phyloP scores from a whole-genome alignment of 2,329 filamentous ascomycete species.

The Ophiostoma tasmaniense region DNA sequence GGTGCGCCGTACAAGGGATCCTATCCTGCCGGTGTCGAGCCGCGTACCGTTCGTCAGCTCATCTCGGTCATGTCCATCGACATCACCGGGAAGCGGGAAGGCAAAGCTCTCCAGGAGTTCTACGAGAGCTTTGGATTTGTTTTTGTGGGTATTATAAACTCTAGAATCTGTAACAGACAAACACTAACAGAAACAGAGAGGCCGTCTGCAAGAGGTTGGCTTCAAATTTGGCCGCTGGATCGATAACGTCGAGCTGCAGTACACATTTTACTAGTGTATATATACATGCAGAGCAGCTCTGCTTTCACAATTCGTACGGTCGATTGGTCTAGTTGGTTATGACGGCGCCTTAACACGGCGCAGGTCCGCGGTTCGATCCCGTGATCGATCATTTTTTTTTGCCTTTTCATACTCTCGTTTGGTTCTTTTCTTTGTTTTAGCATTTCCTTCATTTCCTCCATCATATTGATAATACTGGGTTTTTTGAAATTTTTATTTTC shows the following conservation, averaged over 20 bases:
- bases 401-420: too few relatives aligned
- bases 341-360: constrained; percentile 10
- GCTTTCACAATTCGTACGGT: background rate
- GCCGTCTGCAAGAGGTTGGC: background rate
- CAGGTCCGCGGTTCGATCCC: constrained; percentile 9
- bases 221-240: background rate
- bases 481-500: background rate
- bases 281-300: too few relatives aligned
- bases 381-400: constrained; percentile 8
- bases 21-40: background rate
- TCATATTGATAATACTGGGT: too few relatives aligned
- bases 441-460: too few relatives aligned
- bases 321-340: constrained; percentile 11
- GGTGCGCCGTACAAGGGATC: background rate
- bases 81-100: background rate
- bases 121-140: background rate
- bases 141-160: background rate
- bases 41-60: background rate
- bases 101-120: background rate
- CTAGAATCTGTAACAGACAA: background rate
- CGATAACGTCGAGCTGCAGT: background rate
- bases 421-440: background rate
- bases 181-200: background rate
- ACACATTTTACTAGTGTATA: background rate
- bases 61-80: background rate